A percentile compares a stretch with the other conserved stretches of the same genome.
Conservation (phyloP, 2,329 filamentous ascomycete species). For the Neoarthrinium moseri region DNA sequence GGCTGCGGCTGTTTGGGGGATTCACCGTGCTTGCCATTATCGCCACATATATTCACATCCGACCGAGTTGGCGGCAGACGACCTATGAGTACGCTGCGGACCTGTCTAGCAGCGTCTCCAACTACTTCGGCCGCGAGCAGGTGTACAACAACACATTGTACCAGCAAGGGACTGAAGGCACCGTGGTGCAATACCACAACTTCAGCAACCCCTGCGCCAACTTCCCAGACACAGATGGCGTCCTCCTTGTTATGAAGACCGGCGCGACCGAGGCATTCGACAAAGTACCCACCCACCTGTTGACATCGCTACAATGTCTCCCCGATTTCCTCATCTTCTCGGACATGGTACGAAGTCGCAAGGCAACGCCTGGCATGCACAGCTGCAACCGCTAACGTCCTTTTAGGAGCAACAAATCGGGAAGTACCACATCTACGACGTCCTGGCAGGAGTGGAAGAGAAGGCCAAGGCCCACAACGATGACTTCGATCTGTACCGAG, state of each 20-base stretch:
- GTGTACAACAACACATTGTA: conserved; percentile 40
- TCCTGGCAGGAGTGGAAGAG: conserved; percentile 33
- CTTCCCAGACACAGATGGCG: conserved; percentile 43
- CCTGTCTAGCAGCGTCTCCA: conserved; percentile 25
- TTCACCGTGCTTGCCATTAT: conserved; percentile 21
- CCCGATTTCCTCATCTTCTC: conserved; percentile 56
- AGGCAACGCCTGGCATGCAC: conserved; percentile 11
- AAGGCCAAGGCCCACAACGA: conserved; percentile 34
- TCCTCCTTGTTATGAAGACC: conserved; percentile 56
- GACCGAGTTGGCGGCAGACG: conserved; percentile 22
- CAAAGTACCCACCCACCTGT: conserved; percentile 52
- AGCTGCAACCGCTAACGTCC: background rate
- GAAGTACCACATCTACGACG: conserved; percentile 38
- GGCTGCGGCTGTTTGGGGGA: conserved; percentile 24
- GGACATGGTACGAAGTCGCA: conserved; percentile 40
- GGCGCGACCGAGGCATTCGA: conserved; percentile 53
- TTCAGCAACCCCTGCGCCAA: conserved; percentile 29
- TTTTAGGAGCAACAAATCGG: conserved; percentile 48
- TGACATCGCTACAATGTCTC: conserved; percentile 50
- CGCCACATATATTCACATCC: conserved; percentile 22
- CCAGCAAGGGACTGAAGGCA: conserved; percentile 30
- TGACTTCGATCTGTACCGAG: conserved; percentile 45
- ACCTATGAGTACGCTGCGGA: conserved; percentile 26
- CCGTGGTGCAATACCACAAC: conserved; percentile 33
- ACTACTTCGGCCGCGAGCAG: conserved; percentile 20